Evolutionary conservation across 1,284 basidiomycete species (phyloP).

Genomic region (Pterulicium gracile): DNA sequence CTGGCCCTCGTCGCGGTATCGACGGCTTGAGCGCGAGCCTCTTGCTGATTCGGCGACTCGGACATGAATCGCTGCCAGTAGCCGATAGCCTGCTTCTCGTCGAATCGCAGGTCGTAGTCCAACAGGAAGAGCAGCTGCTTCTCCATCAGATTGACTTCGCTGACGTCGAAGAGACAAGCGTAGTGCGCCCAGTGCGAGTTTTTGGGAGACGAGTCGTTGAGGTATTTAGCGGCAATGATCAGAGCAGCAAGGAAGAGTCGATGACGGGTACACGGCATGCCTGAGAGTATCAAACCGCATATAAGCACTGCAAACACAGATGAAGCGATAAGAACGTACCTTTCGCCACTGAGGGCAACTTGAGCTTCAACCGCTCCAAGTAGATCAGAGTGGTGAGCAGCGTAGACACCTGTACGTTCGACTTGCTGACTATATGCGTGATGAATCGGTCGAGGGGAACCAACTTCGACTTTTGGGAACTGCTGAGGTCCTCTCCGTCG

Average conservation of each 20-base stretch:
- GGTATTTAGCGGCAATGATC: conserved; percentile 94
- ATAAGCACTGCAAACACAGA: conserved; percentile 6
- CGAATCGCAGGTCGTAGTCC: conserved; percentile 83
- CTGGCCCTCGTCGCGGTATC: conserved; percentile 46
- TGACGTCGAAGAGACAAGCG: conserved; percentile 62
- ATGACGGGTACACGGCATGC: conserved; percentile 87
- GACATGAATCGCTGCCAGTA: conserved; percentile 55
- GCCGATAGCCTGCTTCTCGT: conserved; percentile 62
- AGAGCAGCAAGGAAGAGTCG: conserved; percentile 93
- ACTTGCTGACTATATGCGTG: conserved; percentile 70
- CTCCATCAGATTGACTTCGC: conserved; percentile 95
- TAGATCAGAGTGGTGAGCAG: conserved; percentile 90
- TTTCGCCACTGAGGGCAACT: conserved; percentile 79
- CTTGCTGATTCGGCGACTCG: conserved; percentile 22
- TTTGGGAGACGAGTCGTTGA: conserved; percentile 94
- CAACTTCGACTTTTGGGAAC: conserved; percentile 34
- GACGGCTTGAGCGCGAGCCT: conserved; percentile 39
- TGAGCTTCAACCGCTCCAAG: conserved; percentile 77
- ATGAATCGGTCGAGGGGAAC: conserved; percentile 85
- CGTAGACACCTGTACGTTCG: conserved; percentile 88
- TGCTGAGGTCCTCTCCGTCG: conserved; percentile 30
- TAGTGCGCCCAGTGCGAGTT: conserved; percentile 90
- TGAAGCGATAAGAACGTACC: conserved; percentile 34
- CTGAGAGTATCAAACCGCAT: conserved; percentile 27
- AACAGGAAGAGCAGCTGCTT: conserved; percentile 84